phyloP scores from a whole-genome alignment of 768 basidiomycete species.

The Xerocomellus intermedius region DNA sequence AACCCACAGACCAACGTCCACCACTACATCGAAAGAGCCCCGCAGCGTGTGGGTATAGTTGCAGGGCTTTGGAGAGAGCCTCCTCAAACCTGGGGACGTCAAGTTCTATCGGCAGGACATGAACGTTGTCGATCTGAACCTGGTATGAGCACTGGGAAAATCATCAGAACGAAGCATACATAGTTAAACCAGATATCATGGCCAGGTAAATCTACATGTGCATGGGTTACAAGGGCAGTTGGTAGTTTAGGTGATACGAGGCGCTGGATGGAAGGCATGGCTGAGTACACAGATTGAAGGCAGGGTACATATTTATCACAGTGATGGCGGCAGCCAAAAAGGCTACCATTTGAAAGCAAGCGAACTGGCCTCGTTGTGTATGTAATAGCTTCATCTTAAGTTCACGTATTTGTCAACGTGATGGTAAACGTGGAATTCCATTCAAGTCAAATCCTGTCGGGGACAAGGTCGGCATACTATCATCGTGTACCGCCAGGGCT shows the following conservation, averaged over 20 bases:
- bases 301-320: too few species aligned
- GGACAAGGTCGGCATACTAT: too few species aligned
- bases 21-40: conserved; percentile 17
- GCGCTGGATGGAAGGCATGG: conserved; percentile 16
- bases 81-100: conserved; percentile 20
- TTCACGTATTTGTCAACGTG: too few species aligned
- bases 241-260: conserved; percentile 21
- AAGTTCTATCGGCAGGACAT: conserved; percentile 16
- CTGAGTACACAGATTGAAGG: background rate
- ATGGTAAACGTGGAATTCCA: too few species aligned
- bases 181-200: conserved; percentile 21
- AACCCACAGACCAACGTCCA: conserved; percentile 22
- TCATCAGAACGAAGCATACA: conserved; percentile 9
- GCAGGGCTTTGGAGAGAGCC: conserved; percentile 22
- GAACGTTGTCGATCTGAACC: conserved; percentile 17
- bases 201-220: conserved; percentile 19
- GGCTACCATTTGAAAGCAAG: too few species aligned
- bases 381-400: too few species aligned
- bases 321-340: too few species aligned
- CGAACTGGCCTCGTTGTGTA: too few species aligned
- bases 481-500: too few species aligned
- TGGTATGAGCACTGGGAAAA: conserved; percentile 1
- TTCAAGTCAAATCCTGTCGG: too few species aligned
- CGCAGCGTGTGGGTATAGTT: conserved; percentile 27
- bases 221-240: conserved; percentile 6